Base-by-base conservation (phyloP, 257 asterid genomes). In the Schizonepeta tenuifolia region DNA sequence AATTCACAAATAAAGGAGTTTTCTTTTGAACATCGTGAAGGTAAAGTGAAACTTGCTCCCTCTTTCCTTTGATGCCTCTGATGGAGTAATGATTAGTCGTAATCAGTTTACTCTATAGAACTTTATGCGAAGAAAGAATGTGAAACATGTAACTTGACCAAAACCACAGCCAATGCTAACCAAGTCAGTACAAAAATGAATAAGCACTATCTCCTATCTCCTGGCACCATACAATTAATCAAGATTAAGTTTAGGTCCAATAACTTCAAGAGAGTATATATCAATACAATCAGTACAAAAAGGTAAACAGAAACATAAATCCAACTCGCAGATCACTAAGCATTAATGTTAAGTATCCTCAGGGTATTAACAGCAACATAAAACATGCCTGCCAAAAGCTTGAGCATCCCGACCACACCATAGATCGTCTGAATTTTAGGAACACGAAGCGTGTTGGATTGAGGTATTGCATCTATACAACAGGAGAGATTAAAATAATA, bases 371-470 rank as follows among this genome's bases (percentile, higher is more conserved):
- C 55, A 53, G 72, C 36, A 31, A 53, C 26, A 20, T 17, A 44
- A 15, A 81, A 82, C 95, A 79, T 78, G 81, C 98, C 97, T 81
- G 97, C 95, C 72, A 89, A 63, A 66, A 93, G 96, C 84, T 90
- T 93, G 67, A 93, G 86, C 86, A 86, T 80, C 70, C 98, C 98
- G 62, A 93, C 83, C 58, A 93, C 90, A 40, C 98, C 98, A 72
- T 89, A 93, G 82, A 93, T 84, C 35, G 91, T 90, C 70, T 44
- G 85, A 63, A 87, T 90, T 78, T 89, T 90, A 47, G 97, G 96
- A 86, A 90, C 97, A 49, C 96, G 97, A 77, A 90, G 79, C 33
- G 88, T 71, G 80, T 68, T 83, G 84, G 89, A 74, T 6, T 80
- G 86, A 53, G 96, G 98, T 75, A 93, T 79, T 41, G 82, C 98